Evolutionary conservation across 306 rosid genomes (phyloP), one percentile per base, ranked within the genome.

Genomic region (Argentina anserina): DNA sequence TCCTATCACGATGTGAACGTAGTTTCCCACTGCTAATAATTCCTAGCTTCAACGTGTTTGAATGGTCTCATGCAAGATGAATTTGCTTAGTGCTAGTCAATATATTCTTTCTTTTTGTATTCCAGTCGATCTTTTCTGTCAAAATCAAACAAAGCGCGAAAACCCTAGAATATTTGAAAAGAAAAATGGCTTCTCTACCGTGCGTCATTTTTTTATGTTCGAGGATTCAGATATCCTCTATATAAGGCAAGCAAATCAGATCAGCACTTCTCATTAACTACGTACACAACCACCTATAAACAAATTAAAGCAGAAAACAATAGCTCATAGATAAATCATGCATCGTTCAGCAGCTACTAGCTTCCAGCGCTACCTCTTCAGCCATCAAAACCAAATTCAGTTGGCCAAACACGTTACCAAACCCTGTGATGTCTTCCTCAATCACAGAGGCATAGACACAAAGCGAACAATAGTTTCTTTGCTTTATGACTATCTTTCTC

Each of bases 361-460:
- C 68, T 53, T 82, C 53, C 80, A 74, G 9, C 73, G 80, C 11
- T 53, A 73, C 49, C 63, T 77, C 23, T 47, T 75, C 7, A 73
- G 66, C 78, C 80, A 67, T 6, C 82, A 71, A 37, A 80, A 37
- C 46, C 60, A 31, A 72, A 60, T 58, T 25, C 81, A 73, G 37
- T 11, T 78, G 49, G 74, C 78, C 13, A 83, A 58, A 77, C 68
- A 81, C 3, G 71, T 76, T 20, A 18, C 20, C 20, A 80, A 75
- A 31, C 84, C 86, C 4, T 90, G 92, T 25, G 96, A 91, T 29
- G 95, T 91, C 58, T 94, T 94, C 81, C 77, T 94, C 0, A 94
- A 94, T 67, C 99, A 91, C 3, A 76, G 97, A 66, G 84, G 96
- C 45, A 63, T 79, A 3, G 98, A 94, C 85, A 94, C 98, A 0